Percentiles rank a stretch among this genome's conserved stretches.
These are phyloP conservation scores for Saksenaea oblongispora DNA, from an alignment of 371 early-diverging fungal genomes.

Conservation along the genomic window DNA sequence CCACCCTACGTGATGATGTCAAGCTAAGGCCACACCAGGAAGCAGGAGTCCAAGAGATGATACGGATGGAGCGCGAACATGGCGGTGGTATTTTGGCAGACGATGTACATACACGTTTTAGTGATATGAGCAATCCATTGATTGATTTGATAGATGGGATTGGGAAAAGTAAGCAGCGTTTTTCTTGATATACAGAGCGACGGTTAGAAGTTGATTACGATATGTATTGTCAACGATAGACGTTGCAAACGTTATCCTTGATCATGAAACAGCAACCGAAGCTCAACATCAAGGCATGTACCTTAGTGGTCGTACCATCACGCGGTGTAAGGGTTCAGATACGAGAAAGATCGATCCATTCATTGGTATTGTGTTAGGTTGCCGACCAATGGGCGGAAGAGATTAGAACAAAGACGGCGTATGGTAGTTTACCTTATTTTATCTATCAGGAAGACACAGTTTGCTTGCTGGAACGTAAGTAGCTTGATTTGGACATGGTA, in stretches of 20 bases:
- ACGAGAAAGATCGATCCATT: not conserved
- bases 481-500: not conserved
- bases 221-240: slow-evolving; percentile 16
- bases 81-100: slow-evolving; percentile 49
- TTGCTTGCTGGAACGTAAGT: slow-evolving; percentile 38
- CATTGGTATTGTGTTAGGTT: slow-evolving; percentile 18
- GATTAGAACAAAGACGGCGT: slow-evolving; percentile 55
- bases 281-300: slow-evolving; percentile 26
- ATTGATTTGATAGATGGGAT: slow-evolving; percentile 35
- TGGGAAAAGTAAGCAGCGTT: slow-evolving; percentile 34
- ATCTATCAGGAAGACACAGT: slow-evolving; percentile 34
- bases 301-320: slow-evolving; percentile 40
- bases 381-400: slow-evolving; percentile 72
- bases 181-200: not conserved
- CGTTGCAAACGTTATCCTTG: slow-evolving; percentile 35
- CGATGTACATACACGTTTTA: slow-evolving; percentile 27
- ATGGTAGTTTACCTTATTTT: slow-evolving; percentile 46
- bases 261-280: slow-evolving; percentile 43
- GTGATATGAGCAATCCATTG: not conserved
- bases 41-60: slow-evolving; percentile 41
- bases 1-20: slow-evolving; percentile 29
- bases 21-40: slow-evolving; percentile 35
- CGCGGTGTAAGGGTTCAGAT: slow-evolving; percentile 27
- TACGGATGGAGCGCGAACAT: slow-evolving; percentile 31
- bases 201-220: not conserved